A percentile compares a stretch with the other conserved stretches of the same genome.
These are phyloP conservation scores for Spathaspora arborariae DNA, from an alignment of 805 yeast genomes.

Conservation along the genomic window DNA sequence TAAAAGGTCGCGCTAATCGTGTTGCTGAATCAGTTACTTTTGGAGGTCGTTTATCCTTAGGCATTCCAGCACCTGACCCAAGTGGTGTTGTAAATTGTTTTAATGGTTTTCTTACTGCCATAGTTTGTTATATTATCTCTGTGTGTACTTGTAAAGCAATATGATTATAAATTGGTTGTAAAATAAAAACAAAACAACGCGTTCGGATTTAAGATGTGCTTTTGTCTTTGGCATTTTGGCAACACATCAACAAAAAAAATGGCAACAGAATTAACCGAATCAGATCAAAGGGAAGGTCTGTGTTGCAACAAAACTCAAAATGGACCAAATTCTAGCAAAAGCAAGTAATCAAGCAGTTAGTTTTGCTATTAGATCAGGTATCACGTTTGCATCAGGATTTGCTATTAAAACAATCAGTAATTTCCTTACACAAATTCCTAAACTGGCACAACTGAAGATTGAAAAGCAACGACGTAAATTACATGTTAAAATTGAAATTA, in stretches of 20 bases:
- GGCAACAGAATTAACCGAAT: not conserved
- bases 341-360: conserved; percentile 80
- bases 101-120: conserved; percentile 30
- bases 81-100: conserved; percentile 42
- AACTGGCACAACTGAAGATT: conserved; percentile 45
- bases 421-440: conserved; percentile 54
- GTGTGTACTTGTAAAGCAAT: not conserved
- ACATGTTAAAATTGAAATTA: conserved; percentile 54
- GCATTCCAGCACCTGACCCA: conserved; percentile 70
- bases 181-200: not conserved
- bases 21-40: conserved; percentile 48
- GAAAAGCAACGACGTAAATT: conserved; percentile 42
- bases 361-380: conserved; percentile 73
- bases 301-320: conserved; percentile 8
- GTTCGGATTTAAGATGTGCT: not conserved
- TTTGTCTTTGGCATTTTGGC: too few relatives aligned
- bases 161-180: not conserved
- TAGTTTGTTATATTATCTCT: conserved; percentile 1
- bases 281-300: not conserved
- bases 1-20: conserved; percentile 63
- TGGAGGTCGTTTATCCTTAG: conserved; percentile 52
- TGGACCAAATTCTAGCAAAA: conserved; percentile 43
- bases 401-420: conserved; percentile 62
- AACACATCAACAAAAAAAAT: not conserved
- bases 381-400: conserved; percentile 69